Evolutionary conservation across 352 stramenopile genomes (phyloP), one percentile per base, ranked within the genome.

Genomic region (Elongisporangium anandrum): DNA sequence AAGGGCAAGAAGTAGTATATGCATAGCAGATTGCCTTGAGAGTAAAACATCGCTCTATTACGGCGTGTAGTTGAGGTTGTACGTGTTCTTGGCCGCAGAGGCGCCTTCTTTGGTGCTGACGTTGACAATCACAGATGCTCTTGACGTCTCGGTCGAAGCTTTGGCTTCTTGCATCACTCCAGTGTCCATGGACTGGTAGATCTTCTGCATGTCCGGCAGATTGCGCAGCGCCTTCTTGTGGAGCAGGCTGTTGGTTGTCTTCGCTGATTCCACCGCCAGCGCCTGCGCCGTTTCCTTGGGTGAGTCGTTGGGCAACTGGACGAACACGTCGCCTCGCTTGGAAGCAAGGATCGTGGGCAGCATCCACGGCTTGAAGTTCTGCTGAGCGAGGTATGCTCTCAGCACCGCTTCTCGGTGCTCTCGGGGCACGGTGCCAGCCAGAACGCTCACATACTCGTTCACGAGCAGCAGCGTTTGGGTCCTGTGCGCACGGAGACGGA

Each of bases 1-100:
- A 88, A 90, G 55, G 69, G 70, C 21, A 91, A 92, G 66, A 89
- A 94, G 61, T 85, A 61, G 63, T 47, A 13, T 8, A 29, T 2
- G 2, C 34, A n/a, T n/a, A n/a, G n/a, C n/a, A n/a, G 10, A 38
- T 47, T 56, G 61, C 55, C 34, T 61, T 66, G 51, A 61, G 54
- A 24, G 38, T 19, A 22, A 61, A 3, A 16, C 26, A 38, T n/a
- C 61, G 52, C 13, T 53, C 3, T 54, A 17, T 23, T 61, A 54
- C 17, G 52, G 3, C 4, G 60, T 3, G n/a, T 60, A 56, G 54
- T 52, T 57, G 3, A 19, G 5, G 3, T 21, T 62, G 19, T 53
- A n/a, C 41, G 24, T 50, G 17, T 45, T 41, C 29, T 41, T 41
- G 29, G 29, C 29, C 29, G 29, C 29, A 13, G 29, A 41, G 5